Evolutionary conservation across 2,329 filamentous ascomycete species (phyloP), one percentile per base, ranked within the genome.

Genomic region (Pyrenochaeta sp.): DNA sequence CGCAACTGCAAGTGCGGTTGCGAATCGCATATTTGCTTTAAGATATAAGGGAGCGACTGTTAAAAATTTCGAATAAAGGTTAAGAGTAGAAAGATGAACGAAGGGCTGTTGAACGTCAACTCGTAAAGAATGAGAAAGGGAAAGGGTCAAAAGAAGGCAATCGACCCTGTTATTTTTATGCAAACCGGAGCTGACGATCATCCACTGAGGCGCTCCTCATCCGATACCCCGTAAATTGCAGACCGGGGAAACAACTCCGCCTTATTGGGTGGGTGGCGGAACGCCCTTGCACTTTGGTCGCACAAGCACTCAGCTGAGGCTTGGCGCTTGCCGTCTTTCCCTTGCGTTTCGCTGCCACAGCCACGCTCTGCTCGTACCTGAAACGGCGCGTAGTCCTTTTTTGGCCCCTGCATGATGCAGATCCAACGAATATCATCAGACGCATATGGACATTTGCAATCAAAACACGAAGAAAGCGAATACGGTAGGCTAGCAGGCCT

Each of bases 1-100:
- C 47, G 66, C 51, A 39, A 71, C 48, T 51, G 66, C 57, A 30
- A 69, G 52, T 31, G 60, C 53, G n/a, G 56, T 40, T 23, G 64
- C 30, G 53, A 66, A 48, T 40, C 61, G 62, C 67, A 71, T 72
- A 29, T 30, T 47, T 50, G 29, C 3, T 44, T 44, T 49, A 51
- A 50, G 30, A 11, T 21, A 29, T 23, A 37, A 59, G 53, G 29
- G 60, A 63, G 55, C 30, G 60, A 61, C 48, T 57, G 45, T 52
- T 33, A 32, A 47, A 47, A 49, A 37, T 18, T 30, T 11, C 4
- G 30, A 45, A 50, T 23, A 49, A 33, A 32, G 32, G 43, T 12
- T 35, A 37, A 41, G 32, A 46, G 50, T 17, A 48, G 45, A 45
- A 56, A 29, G 39, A 17, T 32, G 18, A 49, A 43, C 15, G 20